Base-by-base conservation (phyloP, 345 rosid species). In the Rhizophora apiculata region DNA sequence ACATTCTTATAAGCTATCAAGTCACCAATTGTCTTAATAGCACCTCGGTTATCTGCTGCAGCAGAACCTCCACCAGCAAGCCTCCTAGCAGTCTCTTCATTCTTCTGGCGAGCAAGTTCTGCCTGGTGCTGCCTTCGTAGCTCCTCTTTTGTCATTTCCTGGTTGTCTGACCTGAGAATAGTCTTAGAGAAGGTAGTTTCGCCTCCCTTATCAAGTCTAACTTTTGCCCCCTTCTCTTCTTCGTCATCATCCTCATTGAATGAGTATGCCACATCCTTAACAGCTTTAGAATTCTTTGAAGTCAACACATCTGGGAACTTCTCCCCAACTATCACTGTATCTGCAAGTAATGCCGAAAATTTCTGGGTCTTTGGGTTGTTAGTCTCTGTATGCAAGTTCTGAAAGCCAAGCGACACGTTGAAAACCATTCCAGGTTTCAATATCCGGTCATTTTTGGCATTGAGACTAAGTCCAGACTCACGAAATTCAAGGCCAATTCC, bases 401-500 rank as follows among this genome's bases (percentile, higher is more conserved):
- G 98, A 74, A 94, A 89, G 60, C 98, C 98, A 70, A 94, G 81
- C 20, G 90, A 84, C 37, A 94, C 96, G 63, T 94, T 94, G 66
- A 94, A 94, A 32, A 85, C 85, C 98, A 91, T 91, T 52, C 82
- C 70, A 21, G 86, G 75, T 75, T 74, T 89, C 72, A 94, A 70
- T 39, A 82, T 63, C 37, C 85, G 82, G 46, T 89, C 93, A 66
- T 94, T 91, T 85, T 87, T 94, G 30, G 86, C 85, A 79, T 89
- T 92, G 52, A 91, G 85, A 80, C 75, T 86, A 46, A 91, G 77
- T 24, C 97, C 96, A 0, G 93, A 87, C 85, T 94, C 97, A 26
- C 97, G 89, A 73, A 91, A 92, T 78, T 91, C 98, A 59, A 94
- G 97, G 68, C 97, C 99, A 6, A 94, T 88, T 66, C 99, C 96